Base-by-base conservation (phyloP, 371 early-diverging fungal genomes). In the Dipsacomyces acuminosporus region DNA sequence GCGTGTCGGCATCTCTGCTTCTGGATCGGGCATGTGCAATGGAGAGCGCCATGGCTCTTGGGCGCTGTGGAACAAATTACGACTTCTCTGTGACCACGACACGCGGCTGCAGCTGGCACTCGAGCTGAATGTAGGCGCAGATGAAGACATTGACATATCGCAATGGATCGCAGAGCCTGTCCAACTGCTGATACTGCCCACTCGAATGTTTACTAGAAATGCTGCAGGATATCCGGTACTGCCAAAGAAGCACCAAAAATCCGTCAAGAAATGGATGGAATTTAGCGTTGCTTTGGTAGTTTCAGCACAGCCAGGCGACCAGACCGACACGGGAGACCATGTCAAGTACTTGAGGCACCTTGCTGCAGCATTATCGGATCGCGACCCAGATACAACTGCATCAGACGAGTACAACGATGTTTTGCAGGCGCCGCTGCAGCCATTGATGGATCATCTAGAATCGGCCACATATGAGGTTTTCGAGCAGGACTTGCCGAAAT, bases 81-180 rank as follows among this genome's bases (percentile, higher is more conserved):
- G 64, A 20, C 36, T 43, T 41, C 45, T 62, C 41, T 64, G 64
- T 36, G 61, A 49, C 48, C 48, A 60, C 55, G 48, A 51, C 17
- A 8, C 51, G 38, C 40, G 40, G 40, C 67, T 64, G 48, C 61
- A 54, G 40, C 42, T 73, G 48, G 80, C 88, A 8, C 77, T 91
- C 42, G 88, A 88, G 58, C 45, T 92, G n/a, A 73, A 77, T 0
- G 65, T 71, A 0, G 64, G 80, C 8, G 86, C 87, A 8, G 56
- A 63, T 0, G 74, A 77, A 15, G 47, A 73, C 1, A 54, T 87
- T 33, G 77, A 82, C 21, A 30, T 66, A 23, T 15, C 41, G 38
- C 80, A 82, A 48, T 96, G 96, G 96, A 61, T 83, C 23, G 87
- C 94, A 0, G 95, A 94, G 54, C 96, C 96, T 3, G 75, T 96